Evolutionary conservation across 2,329 filamentous ascomycete genomes (phyloP).

Genomic region (Colletotrichum sansevieriae): DNA sequence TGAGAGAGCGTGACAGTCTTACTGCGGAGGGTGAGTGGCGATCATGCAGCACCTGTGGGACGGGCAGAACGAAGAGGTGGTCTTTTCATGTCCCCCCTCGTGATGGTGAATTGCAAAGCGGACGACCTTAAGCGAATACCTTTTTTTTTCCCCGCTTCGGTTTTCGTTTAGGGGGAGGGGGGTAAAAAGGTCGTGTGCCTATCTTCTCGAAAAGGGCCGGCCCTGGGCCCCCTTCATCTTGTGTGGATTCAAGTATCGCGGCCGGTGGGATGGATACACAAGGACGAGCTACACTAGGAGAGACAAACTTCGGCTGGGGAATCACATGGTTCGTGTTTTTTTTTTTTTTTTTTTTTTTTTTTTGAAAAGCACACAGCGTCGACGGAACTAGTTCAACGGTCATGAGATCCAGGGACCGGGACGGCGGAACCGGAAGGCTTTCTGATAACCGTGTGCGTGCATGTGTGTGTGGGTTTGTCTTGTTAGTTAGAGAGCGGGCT

Average conservation of each 20-base stretch:
- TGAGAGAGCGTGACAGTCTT: slow-evolving; percentile 6
- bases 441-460: slow-evolving; percentile 17
- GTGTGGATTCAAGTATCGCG: background rate
- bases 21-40: background rate
- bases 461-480: slow-evolving; percentile 8
- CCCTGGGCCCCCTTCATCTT: background rate
- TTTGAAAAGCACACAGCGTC: too few species aligned
- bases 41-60: background rate
- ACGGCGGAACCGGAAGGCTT: slow-evolving; percentile 32
- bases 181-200: background rate
- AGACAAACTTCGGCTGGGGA: slow-evolving; percentile 6
- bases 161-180: background rate
- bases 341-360: too few species aligned
- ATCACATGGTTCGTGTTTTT: background rate
- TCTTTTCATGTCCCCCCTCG: too few species aligned
- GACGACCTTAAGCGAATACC: slow-evolving; percentile 6
- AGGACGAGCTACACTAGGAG: background rate
- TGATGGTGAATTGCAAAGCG: slow-evolving; percentile 13
- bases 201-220: background rate
- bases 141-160: background rate
- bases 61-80: background rate
- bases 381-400: background rate
- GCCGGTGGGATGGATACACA: background rate
- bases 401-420: slow-evolving; percentile 15
- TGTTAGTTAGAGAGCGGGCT: background rate